Conservation (phyloP, 2,329 filamentous ascomycete species). For the Paracoccidioides lutzii region DNA sequence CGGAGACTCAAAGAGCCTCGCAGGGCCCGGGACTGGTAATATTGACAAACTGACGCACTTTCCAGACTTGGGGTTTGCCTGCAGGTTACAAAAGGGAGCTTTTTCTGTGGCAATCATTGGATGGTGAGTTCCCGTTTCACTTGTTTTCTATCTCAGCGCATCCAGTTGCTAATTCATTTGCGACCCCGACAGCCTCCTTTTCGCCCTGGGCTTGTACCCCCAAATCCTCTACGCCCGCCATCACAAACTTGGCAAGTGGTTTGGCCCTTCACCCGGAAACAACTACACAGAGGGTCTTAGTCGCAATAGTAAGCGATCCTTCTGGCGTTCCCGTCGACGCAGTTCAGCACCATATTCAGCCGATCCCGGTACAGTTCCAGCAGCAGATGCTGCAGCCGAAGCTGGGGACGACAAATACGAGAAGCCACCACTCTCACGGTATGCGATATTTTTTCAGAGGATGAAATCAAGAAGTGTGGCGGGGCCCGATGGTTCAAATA, state of each 20-base stretch:
- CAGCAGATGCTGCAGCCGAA: neutral
- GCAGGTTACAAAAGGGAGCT: conserved; percentile 60
- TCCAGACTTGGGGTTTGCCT: conserved; percentile 45
- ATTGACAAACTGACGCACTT: conserved; percentile 13
- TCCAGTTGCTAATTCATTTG: neutral
- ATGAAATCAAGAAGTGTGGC: neutral
- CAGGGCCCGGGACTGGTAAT: conserved; percentile 30
- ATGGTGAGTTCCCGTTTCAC: conserved; percentile 42
- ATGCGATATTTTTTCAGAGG: conserved; percentile 4
- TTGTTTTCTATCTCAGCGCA: neutral
- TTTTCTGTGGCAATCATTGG: conserved; percentile 69
- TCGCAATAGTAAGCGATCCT: neutral
- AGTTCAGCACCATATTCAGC: conserved; percentile 4
- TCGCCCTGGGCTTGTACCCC: conserved; percentile 56
- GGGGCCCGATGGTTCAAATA: neutral
- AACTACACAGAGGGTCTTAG: conserved; percentile 52
- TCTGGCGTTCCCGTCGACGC: conserved; percentile 7
- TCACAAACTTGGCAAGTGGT: conserved; percentile 62
- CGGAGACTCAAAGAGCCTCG: conserved; percentile 41
- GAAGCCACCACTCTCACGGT: conserved; percentile 6
- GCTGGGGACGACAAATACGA: neutral
- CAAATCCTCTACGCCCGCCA: conserved; percentile 57
- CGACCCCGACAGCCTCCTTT: conserved; percentile 49
- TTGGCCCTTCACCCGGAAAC: conserved; percentile 52
- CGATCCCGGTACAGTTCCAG: neutral